These are phyloP conservation scores for Juglanconis juglandina DNA, from an alignment of 2,329 filamentous ascomycete genomes.

Conservation along the genomic window DNA sequence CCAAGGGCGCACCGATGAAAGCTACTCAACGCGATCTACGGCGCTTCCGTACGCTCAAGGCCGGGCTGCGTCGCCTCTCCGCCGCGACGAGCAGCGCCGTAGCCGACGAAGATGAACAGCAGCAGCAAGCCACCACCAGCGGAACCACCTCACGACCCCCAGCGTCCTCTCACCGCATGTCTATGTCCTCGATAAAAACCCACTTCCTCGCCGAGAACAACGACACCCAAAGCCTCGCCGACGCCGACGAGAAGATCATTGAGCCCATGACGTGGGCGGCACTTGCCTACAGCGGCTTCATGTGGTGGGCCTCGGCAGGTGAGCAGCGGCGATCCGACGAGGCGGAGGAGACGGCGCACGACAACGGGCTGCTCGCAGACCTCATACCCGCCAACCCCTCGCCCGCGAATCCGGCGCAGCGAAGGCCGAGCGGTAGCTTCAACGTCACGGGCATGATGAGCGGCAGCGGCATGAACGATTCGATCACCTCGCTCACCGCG, in stretches of 20 bases:
- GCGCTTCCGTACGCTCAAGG: constrained; percentile 68
- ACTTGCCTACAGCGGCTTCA: constrained; percentile 76
- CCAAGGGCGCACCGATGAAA: constrained; percentile 63
- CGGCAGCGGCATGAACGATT: constrained; percentile 37
- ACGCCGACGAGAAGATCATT: constrained; percentile 52
- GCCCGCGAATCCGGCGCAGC: constrained; percentile 11
- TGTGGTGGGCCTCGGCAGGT: constrained; percentile 86
- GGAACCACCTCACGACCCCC: constrained; percentile 9
- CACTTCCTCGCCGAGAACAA: constrained; percentile 25
- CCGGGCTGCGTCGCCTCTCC: constrained; percentile 54
- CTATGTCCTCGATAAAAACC: constrained; percentile 14
- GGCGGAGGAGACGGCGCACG: constrained; percentile 54
- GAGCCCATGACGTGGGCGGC: constrained; percentile 68
- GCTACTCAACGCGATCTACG: constrained; percentile 88
- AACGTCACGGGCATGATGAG: constrained; percentile 25
- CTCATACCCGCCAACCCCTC: constrained; percentile 34
- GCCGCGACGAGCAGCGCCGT: constrained; percentile 19
- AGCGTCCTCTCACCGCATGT: constrained; percentile 9
- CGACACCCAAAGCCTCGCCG: constrained; percentile 37
- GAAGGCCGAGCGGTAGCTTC: constrained; percentile 17
- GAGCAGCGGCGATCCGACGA: constrained; percentile 64
- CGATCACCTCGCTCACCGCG: constrained; percentile 42
- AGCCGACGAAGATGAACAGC: constrained; percentile 13
- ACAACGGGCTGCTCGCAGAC: constrained; percentile 54
- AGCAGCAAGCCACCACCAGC: background rate